Conservation (phyloP, 2,329 filamentous ascomycete species). For the Zymoseptoria pseudotritici region DNA sequence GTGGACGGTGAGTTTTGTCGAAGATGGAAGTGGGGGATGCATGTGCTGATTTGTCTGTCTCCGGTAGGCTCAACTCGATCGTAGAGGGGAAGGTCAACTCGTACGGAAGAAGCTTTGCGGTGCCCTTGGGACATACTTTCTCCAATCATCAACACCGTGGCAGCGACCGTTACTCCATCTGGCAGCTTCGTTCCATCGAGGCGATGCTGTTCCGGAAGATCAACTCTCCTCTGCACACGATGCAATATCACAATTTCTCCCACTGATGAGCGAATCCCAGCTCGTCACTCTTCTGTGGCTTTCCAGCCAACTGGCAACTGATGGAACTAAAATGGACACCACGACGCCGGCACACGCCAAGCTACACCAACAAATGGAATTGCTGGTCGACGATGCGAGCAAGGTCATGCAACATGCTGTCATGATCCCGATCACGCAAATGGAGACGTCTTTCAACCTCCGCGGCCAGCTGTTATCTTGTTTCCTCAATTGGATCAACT, state of each 20-base stretch:
- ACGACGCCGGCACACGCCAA: slow-evolving; percentile 12
- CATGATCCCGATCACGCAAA: slow-evolving; percentile 1
- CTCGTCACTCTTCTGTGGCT: slow-evolving; percentile 59
- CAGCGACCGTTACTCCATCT: slow-evolving; percentile 47
- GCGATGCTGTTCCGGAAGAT: slow-evolving; percentile 15
- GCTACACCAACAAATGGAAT: slow-evolving; percentile 39
- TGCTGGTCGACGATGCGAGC: slow-evolving; percentile 46
- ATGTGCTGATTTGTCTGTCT: background rate
- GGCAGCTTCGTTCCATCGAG: slow-evolving; percentile 21
- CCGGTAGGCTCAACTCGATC: slow-evolving; percentile 38
- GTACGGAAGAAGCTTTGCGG: slow-evolving; percentile 69
- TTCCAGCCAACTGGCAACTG: slow-evolving; percentile 55
- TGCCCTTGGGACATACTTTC: slow-evolving; percentile 68
- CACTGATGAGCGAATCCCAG: slow-evolving; percentile 43
- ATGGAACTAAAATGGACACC: slow-evolving; percentile 58
- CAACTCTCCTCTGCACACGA: slow-evolving; percentile 36
- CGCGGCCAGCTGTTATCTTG: slow-evolving; percentile 26
- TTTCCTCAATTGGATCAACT: slow-evolving; percentile 59
- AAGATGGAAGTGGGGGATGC: background rate
- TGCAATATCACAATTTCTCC: slow-evolving; percentile 39
- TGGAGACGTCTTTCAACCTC: slow-evolving; percentile 3
- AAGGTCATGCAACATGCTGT: slow-evolving; percentile 34
- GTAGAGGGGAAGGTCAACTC: slow-evolving; percentile 48
- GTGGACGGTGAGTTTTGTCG: slow-evolving; percentile 47
- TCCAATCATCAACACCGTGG: slow-evolving; percentile 64